Base-by-base conservation (phyloP, 345 rosid species). In the Hibiscus syriacus region DNA sequence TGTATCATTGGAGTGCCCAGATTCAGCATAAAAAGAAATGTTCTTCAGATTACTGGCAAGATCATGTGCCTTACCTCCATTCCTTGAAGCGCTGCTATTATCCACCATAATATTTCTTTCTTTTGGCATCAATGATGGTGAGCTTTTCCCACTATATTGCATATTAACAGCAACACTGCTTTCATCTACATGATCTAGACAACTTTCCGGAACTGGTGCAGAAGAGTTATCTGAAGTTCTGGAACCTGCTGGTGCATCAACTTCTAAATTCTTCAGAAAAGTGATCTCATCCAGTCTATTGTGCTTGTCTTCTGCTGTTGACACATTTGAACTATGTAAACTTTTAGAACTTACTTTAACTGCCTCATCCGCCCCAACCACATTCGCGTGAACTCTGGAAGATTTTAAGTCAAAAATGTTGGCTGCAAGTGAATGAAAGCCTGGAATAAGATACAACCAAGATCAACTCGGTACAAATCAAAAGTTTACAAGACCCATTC, bases 11-110 rank as follows among this genome's bases (percentile, higher is more conserved):
- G 78, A 67, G 53, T 56, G 77, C 73, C 76, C 75, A 25, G 88
- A 70, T 73, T 82, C 80, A 66, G 55, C 78, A 56, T 81, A 64
- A 72, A 84, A 70, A 20, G 89, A 76, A 55, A 75, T 56, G 39
- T 68, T 74, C 45, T 73, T 72, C 73, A 77, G 49, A 69, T 78
- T 76, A 68, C 69, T 41, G 34, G 77, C 16, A 77, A 78, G 80
- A 71, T 68, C 75, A 70, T 38, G 67, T 2, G 63, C 63, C 20
- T 76, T 68, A 69, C 55, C 76, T 72, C 46, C 76, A 49, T 76
- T 65, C 17, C 64, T 67, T 17, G 83, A 74, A 36, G 87, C 79
- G 66, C 84, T 77, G 71, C 57, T 48, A 49, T 73, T 84, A 29
- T 48, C 70, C 69, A 74, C 77, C 38, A 57, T 61, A 61, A 74